Conservation (phyloP, 2,329 filamentous ascomycete species). For the Neonectria faginata region DNA sequence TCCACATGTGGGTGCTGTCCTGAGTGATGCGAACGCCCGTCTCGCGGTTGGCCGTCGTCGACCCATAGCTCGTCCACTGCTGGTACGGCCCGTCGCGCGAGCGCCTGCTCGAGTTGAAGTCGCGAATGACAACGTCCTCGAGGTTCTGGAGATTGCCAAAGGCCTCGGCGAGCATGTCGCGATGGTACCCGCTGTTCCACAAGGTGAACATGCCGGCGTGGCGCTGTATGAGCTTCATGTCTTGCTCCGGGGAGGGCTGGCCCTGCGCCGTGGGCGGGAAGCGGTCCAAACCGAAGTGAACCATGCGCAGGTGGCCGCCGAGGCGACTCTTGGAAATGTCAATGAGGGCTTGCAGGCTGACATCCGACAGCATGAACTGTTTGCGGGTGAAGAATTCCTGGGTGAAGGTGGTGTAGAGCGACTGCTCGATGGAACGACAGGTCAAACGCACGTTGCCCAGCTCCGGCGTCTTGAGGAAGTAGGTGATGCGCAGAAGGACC, state of each 20-base stretch:
- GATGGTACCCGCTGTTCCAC: constrained; percentile 58
- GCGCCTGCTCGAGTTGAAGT: constrained; percentile 65
- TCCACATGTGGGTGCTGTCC: not conserved
- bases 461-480: constrained; percentile 65
- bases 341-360: constrained; percentile 66
- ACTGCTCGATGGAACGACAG: constrained; percentile 66
- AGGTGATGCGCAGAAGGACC: constrained; percentile 67
- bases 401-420: constrained; percentile 67
- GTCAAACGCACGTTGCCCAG: constrained; percentile 65
- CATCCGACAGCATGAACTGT: constrained; percentile 72
- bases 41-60: constrained; percentile 51
- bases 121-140: constrained; percentile 67
- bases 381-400: constrained; percentile 73
- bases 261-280: constrained; percentile 29
- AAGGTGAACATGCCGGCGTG: constrained; percentile 47
- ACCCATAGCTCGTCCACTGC: constrained; percentile 68
- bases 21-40: constrained; percentile 47
- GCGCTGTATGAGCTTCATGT: constrained; percentile 30
- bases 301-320: constrained; percentile 50
- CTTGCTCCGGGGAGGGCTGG: constrained; percentile 28
- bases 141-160: constrained; percentile 67
- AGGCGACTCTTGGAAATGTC: constrained; percentile 64
- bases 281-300: constrained; percentile 50
- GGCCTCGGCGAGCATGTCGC: constrained; percentile 67
- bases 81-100: constrained; percentile 58